A percentile compares a stretch with the other conserved stretches of the same genome.
Evolutionary conservation across 2,329 filamentous ascomycete species (phyloP).

Genomic region (Clonostachys rosea): DNA sequence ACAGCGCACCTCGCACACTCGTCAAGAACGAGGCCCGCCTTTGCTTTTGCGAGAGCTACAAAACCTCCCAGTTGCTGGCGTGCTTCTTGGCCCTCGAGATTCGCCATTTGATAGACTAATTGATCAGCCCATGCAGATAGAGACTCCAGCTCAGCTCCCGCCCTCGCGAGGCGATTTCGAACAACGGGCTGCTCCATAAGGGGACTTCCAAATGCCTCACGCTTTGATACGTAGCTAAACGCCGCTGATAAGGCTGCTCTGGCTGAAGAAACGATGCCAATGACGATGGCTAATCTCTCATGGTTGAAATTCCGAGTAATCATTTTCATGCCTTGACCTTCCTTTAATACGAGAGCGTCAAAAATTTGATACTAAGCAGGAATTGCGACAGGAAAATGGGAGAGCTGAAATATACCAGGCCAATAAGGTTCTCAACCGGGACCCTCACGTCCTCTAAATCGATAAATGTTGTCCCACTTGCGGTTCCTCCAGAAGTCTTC

Average conservation of each 20-base stretch:
- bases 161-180: conserved; percentile 53
- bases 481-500: conserved; percentile 62
- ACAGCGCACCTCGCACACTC: too few relatives aligned
- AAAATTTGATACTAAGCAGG: too few relatives aligned
- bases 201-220: conserved; percentile 54
- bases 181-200: conserved; percentile 56
- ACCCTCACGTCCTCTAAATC: conserved; percentile 51
- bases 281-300: conserved; percentile 56
- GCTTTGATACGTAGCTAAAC: conserved; percentile 41
- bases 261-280: conserved; percentile 51
- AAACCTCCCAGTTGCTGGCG: conserved; percentile 27
- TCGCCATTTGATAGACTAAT: conserved; percentile 45
- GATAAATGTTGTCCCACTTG: conserved; percentile 54
- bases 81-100: conserved; percentile 44
- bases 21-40: too few relatives aligned
- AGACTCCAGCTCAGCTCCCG: conserved; percentile 53
- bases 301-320: conserved; percentile 58
- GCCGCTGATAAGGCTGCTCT: conserved; percentile 50
- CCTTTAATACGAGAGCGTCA: conserved; percentile 16
- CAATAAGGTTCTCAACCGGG: conserved; percentile 46
- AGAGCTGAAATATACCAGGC: conserved; percentile 10
- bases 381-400: too few relatives aligned
- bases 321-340: conserved; percentile 50
- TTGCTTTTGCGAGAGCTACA: too few relatives aligned
- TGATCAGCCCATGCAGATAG: conserved; percentile 60